Evolutionary conservation across 2,329 filamentous ascomycete species (phyloP).

Genomic region (Penicillium hordei): DNA sequence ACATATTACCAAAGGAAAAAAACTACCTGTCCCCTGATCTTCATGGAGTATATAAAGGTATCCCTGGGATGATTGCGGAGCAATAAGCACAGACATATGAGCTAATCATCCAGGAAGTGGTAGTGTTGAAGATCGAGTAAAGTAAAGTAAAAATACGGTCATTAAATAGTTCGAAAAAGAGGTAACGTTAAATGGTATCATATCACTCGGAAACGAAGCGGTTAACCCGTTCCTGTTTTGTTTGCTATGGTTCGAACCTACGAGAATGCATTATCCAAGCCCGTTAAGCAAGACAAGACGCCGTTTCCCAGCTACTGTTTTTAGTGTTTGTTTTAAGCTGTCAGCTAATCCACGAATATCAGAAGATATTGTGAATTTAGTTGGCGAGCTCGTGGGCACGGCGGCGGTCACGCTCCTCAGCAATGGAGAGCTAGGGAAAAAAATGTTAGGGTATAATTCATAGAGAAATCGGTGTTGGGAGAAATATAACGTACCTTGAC

Average conservation of each 20-base stretch:
- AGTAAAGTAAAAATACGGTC: conserved; percentile 20
- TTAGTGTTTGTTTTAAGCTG: conserved; percentile 28
- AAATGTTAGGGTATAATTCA: conserved; percentile 21
- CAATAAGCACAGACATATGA: background rate
- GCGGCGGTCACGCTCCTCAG: conserved; percentile 98
- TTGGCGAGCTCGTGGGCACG: conserved; percentile 66
- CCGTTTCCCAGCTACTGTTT: conserved; percentile 35
- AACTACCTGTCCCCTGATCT: background rate
- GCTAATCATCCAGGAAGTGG: background rate
- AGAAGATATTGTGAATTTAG: conserved; percentile 37
- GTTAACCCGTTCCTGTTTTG: conserved; percentile 27
- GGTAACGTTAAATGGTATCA: conserved; percentile 35
- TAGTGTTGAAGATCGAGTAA: conserved; percentile 3
- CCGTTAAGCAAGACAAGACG: conserved; percentile 41
- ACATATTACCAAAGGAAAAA: background rate
- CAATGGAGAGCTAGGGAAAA: conserved; percentile 79
- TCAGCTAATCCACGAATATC: conserved; percentile 24
- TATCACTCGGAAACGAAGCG: conserved; percentile 33
- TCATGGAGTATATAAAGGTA: background rate
- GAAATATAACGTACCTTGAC: conserved; percentile 65
- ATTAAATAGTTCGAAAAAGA: conserved; percentile 28
- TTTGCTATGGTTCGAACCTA: conserved; percentile 37
- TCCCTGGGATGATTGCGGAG: background rate
- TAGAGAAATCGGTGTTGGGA: background rate
- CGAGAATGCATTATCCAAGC: conserved; percentile 34